Percentiles rank a stretch among this genome's conserved stretches.
These are phyloP conservation scores for Quercus phellos DNA, from an alignment of 331 rosid genomes.

Conservation along the genomic window DNA sequence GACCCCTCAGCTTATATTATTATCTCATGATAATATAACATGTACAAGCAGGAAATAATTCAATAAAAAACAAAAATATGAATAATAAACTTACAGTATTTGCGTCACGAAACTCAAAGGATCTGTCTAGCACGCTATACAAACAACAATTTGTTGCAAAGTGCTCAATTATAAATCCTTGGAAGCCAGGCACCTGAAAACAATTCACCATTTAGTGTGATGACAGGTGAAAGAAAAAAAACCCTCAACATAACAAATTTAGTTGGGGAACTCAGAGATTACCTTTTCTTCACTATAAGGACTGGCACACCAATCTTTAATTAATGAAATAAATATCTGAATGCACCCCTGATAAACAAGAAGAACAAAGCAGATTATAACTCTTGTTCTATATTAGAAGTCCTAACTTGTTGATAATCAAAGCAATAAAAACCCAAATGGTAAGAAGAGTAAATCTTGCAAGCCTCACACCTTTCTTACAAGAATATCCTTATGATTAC, in stretches of 20 bases:
- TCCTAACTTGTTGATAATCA: neutral
- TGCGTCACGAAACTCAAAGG: constrained; percentile 87
- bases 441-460: constrained; percentile 10
- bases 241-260: neutral
- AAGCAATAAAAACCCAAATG: neutral
- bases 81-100: constrained; percentile 68
- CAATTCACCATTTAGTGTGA: constrained; percentile 14
- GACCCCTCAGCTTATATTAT: neutral
- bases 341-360: constrained; percentile 66
- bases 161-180: constrained; percentile 66
- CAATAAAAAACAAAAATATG: neutral
- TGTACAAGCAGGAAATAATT: neutral
- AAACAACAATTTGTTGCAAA: constrained; percentile 90
- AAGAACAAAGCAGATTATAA: constrained; percentile 9
- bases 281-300: constrained; percentile 80
- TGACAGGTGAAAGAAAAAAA: neutral
- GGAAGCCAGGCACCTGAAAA: constrained; percentile 91
- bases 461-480: constrained; percentile 70
- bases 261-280: constrained; percentile 13
- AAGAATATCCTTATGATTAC: constrained; percentile 79
- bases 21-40: neutral
- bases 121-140: constrained; percentile 83
- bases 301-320: constrained; percentile 83
- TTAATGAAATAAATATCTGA: constrained; percentile 78
- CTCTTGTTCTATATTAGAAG: constrained; percentile 3